Percentiles rank a stretch among this genome's conserved stretches.
Evolutionary conservation across 2,329 filamentous ascomycete species (phyloP).

Genomic region (Trichoderma semiorbis): DNA sequence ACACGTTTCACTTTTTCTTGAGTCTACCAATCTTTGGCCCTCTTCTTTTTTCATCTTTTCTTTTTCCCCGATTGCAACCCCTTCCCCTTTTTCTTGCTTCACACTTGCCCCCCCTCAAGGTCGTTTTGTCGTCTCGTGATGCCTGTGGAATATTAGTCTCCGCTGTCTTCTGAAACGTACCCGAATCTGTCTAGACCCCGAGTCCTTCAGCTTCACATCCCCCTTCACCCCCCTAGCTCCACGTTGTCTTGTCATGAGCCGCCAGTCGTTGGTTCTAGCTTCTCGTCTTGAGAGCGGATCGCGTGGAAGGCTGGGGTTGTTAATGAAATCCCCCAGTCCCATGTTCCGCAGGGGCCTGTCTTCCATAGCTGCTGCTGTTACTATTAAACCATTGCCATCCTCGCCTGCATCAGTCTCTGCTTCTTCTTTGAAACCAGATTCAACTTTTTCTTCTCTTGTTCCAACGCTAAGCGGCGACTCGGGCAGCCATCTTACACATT

Average conservation of each 20-base stretch:
- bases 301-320: conserved; percentile 17
- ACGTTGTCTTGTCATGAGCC: conserved; percentile 22
- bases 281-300: conserved; percentile 21
- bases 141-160: conserved; percentile 8
- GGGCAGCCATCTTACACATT: conserved; percentile 1
- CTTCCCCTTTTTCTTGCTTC: not conserved
- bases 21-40: not conserved
- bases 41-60: not conserved
- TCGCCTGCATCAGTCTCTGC: conserved; percentile 8
- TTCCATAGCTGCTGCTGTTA: not conserved
- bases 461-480: not conserved
- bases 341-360: conserved; percentile 2
- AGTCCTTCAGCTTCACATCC: conserved; percentile 3
- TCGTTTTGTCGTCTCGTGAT: conserved; percentile 1
- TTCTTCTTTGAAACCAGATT: not conserved
- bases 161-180: conserved; percentile 14
- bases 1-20: not conserved
- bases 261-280: conserved; percentile 18
- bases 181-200: conserved; percentile 9
- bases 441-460: not conserved
- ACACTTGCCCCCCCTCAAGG: not conserved
- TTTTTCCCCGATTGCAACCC: not conserved
- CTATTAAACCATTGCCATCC: conserved; percentile 9
- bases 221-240: conserved; percentile 17
- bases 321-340: conserved; percentile 21